A percentile compares a stretch with the other conserved stretches of the same genome.
Evolutionary conservation across 108 stramenopile species (phyloP).

Genomic region (Schizochytrium sp.): DNA sequence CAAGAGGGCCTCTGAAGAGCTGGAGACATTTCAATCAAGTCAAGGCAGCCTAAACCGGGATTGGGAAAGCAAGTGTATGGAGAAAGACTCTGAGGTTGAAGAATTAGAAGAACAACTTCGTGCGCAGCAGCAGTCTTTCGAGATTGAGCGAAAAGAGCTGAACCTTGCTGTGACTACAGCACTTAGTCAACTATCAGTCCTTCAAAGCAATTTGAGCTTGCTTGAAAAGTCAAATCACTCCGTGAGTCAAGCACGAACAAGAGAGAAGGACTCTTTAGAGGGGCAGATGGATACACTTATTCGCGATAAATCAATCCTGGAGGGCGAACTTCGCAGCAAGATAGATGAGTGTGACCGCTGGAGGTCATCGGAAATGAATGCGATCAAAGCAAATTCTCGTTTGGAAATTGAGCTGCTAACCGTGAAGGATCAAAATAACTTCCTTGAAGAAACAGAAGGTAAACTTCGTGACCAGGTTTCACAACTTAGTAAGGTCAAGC

Average conservation of each 20-base stretch:
- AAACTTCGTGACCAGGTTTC: slow-evolving; percentile 7
- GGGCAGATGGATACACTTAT: not conserved
- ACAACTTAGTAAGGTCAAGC: not conserved
- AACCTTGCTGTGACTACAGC: not conserved
- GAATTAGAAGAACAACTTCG: slow-evolving; percentile 12
- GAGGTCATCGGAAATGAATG: slow-evolving; percentile 7
- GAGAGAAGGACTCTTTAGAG: not conserved
- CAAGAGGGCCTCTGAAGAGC: not conserved
- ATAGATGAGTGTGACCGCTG: slow-evolving; percentile 30
- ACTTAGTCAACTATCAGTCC: not conserved
- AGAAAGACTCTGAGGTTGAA: slow-evolving; percentile 38
- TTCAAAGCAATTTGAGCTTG: not conserved
- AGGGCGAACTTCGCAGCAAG: slow-evolving; percentile 43
- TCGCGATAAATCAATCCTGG: not conserved
- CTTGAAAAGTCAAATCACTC: not conserved
- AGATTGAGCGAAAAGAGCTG: slow-evolving; percentile 45
- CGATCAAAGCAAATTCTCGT: slow-evolving; percentile 19
- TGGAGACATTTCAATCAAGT: not conserved
- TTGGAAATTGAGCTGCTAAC: slow-evolving; percentile 50
- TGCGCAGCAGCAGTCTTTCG: slow-evolving; percentile 21
- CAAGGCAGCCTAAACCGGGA: not conserved
- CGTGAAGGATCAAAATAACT: not conserved
- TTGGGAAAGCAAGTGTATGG: not conserved
- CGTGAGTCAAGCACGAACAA: not conserved
- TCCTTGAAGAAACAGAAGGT: not conserved